Conservation (phyloP, 495 filamentous ascomycete species). For the Tuber borchii region DNA sequence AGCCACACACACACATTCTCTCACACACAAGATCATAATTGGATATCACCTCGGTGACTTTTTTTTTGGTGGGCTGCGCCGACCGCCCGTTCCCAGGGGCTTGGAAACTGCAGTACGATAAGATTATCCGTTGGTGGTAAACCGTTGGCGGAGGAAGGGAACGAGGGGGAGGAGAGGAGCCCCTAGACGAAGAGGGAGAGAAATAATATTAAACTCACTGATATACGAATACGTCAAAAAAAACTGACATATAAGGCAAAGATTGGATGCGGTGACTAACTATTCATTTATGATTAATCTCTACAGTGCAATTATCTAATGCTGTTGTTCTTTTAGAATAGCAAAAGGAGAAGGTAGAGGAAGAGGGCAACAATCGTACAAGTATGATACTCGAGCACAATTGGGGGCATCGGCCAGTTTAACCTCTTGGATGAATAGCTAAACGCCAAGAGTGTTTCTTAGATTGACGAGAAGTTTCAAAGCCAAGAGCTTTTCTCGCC, state of each 20-base stretch:
- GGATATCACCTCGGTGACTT: conserved; percentile 2
- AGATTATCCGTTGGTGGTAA: conserved; percentile 15
- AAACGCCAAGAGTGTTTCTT: not conserved
- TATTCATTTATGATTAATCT: not conserved
- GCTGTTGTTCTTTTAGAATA: not conserved
- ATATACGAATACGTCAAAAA: not conserved
- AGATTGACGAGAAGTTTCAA: not conserved
- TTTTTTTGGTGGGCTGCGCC: conserved; percentile 28
- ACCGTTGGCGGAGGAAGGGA: not conserved
- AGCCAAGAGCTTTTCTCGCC: conserved; percentile 3
- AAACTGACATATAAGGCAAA: not conserved
- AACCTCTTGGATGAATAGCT: not conserved
- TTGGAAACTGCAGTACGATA: conserved; percentile 25
- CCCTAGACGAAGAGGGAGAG: not conserved
- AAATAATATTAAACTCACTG: not conserved
- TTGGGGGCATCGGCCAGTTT: not conserved
- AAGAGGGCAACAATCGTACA: not conserved
- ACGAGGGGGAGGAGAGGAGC: not conserved
- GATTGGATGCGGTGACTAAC: not conserved
- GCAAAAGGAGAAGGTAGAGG: not conserved
- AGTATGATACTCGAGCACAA: not conserved
- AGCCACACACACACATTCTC: not conserved
- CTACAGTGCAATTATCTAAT: not conserved
- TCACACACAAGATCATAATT: not conserved
- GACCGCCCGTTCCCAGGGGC: conserved; percentile 22